phyloP scores from a whole-genome alignment of 73 alveolate genomes.

The Paraurostyla sp. region DNA sequence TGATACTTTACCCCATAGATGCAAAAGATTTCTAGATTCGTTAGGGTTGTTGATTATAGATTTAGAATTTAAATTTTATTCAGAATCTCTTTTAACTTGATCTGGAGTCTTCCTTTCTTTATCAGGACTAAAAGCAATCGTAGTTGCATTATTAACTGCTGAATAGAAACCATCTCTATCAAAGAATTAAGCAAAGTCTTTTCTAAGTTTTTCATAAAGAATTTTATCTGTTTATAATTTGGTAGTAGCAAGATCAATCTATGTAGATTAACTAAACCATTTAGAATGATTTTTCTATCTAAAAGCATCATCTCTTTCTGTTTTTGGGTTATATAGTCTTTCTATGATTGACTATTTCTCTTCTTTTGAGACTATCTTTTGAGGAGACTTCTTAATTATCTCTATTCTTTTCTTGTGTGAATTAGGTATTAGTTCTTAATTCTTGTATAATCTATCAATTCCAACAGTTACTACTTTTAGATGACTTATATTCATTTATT shows the following conservation, averaged over 20 bases:
- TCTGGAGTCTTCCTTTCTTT: neutral
- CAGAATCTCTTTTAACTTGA: neutral
- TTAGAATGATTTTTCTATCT: neutral
- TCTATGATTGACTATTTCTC: neutral
- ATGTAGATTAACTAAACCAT: neutral
- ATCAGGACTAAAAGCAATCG: neutral
- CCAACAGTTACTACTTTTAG: no score
- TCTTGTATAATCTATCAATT: no score
- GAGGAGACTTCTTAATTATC: neutral
- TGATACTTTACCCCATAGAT: no score
- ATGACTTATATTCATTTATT: no score
- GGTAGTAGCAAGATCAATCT: slow-evolving; percentile 22
- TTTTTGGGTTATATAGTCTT: neutral
- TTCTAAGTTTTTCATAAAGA: neutral
- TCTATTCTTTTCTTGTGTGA: no score
- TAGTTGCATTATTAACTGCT: neutral
- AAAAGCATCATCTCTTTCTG: neutral
- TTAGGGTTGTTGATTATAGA: no score
- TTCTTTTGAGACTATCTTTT: neutral
- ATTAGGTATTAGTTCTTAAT: no score
- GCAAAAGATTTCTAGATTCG: no score
- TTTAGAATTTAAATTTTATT: no score
- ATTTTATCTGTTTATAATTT: neutral
- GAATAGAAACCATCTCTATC: neutral
- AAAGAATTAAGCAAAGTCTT: neutral